A percentile compares a stretch with the other conserved stretches of the same genome.
phyloP scores from a whole-genome alignment of 2,329 filamentous ascomycete genomes.

The Myotisia sp. region DNA sequence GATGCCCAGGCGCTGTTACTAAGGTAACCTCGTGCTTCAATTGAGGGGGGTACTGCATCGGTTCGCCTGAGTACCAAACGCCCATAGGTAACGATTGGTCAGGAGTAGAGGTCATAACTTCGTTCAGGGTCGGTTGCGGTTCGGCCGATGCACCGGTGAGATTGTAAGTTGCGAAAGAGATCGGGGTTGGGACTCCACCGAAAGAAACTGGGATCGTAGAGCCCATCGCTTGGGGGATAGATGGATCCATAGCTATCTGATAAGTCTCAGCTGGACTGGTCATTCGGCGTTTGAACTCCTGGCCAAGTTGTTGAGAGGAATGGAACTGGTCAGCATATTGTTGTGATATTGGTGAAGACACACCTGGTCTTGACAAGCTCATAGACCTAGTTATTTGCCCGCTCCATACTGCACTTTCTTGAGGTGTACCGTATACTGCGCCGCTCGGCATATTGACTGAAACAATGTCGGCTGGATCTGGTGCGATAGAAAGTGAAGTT shows the following conservation, averaged over 20 bases:
- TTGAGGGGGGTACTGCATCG: slow-evolving; percentile 5
- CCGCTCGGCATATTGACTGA: slow-evolving; percentile 2
- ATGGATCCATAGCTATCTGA: neutral
- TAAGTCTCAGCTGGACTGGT: slow-evolving; percentile 2
- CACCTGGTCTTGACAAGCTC: slow-evolving; percentile 1
- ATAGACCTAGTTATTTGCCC: slow-evolving; percentile 2
- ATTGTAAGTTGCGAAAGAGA: slow-evolving; percentile 2
- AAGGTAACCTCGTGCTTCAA: slow-evolving; percentile 5
- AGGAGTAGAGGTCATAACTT: slow-evolving; percentile 4
- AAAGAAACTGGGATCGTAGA: slow-evolving; percentile 1
- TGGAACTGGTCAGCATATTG: slow-evolving; percentile 2
- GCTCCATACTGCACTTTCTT: slow-evolving; percentile 1
- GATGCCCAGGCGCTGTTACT: neutral
- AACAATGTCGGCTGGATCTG: slow-evolving; percentile 5
- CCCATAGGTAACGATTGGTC: slow-evolving; percentile 6
- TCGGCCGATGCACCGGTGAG: slow-evolving; percentile 1
- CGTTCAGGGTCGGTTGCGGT: neutral
- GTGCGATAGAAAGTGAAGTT: slow-evolving; percentile 2
- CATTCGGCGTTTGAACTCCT: slow-evolving; percentile 7
- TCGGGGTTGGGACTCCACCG: slow-evolving; percentile 1
- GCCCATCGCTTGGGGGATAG: slow-evolving; percentile 4
- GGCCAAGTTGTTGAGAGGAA: slow-evolving; percentile 1
- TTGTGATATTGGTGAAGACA: slow-evolving; percentile 2
- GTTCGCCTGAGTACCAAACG: slow-evolving; percentile 7
- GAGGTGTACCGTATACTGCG: neutral